Conservation (phyloP, 2,329 filamentous ascomycete genomes). For the Colletotrichum sp. region DNA sequence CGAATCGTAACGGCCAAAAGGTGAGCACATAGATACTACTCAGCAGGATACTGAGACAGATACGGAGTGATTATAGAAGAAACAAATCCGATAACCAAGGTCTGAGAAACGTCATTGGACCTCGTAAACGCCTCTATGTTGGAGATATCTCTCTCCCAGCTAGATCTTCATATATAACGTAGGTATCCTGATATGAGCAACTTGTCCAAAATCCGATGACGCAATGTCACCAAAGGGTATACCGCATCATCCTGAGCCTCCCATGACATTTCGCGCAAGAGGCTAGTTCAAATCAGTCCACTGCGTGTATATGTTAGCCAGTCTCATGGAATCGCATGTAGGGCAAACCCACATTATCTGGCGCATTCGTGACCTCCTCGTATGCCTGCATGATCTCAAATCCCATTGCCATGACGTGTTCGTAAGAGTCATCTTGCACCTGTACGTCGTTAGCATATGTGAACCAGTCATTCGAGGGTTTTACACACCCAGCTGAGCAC, state of each 20-base stretch:
- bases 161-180: neutral
- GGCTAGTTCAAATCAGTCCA: constrained; percentile 18
- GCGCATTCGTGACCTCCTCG: constrained; percentile 76
- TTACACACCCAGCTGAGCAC: constrained; percentile 79
- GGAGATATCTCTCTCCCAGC: neutral
- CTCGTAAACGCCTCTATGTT: neutral
- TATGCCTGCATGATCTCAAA: constrained; percentile 81
- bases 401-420: constrained; percentile 78
- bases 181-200: neutral
- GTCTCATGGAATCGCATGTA: neutral
- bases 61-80: neutral
- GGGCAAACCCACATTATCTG: constrained; percentile 51
- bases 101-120: neutral
- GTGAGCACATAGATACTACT: neutral
- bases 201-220: neutral
- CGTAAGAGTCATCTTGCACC: constrained; percentile 73
- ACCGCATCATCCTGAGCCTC: neutral
- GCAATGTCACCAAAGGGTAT: neutral
- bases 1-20: rapidly evolving
- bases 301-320: neutral
- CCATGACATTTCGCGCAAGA: neutral
- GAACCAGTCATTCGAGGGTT: neutral
- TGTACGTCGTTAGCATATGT: constrained; percentile 35
- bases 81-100: neutral
- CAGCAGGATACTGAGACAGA: neutral